These are phyloP conservation scores for Talaromyces sp. DNA, from an alignment of 2,329 filamentous ascomycete genomes.

Conservation along the genomic window DNA sequence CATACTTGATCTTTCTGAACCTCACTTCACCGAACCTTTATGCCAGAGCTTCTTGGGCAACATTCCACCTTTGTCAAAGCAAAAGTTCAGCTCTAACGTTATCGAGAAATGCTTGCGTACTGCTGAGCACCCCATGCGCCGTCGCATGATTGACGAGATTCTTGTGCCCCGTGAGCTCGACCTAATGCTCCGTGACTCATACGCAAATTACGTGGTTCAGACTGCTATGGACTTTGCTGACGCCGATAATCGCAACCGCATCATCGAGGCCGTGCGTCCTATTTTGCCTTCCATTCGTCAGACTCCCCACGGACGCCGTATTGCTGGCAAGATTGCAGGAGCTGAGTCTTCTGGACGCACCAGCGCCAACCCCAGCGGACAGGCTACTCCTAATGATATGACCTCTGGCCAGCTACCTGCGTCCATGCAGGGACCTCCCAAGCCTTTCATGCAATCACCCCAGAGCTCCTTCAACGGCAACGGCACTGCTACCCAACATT, in stretches of 20 bases:
- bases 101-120: conserved; percentile 95
- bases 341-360: conserved; percentile 45
- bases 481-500: conserved; percentile 24
- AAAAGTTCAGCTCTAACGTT: conserved; percentile 99
- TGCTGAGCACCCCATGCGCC: conserved; percentile 68
- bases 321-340: conserved; percentile 77
- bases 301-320: conserved; percentile 90
- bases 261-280: conserved; percentile 82
- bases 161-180: conserved; percentile 72
- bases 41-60: conserved; percentile 75
- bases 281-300: conserved; percentile 80
- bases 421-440: conserved; percentile 27
- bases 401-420: conserved; percentile 35
- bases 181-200: conserved; percentile 83
- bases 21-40: conserved; percentile 81
- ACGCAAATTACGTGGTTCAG: conserved; percentile 97
- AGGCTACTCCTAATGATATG: conserved; percentile 40
- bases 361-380: conserved; percentile 37
- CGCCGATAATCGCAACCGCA: conserved; percentile 64
- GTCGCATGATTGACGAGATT: conserved; percentile 82
- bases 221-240: conserved; percentile 87
- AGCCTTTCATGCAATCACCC: conserved; percentile 29
- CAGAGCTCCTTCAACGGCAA: conserved; percentile 26
- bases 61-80: conserved; percentile 72
- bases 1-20: conserved; percentile 89